These are phyloP conservation scores for Mortierella polycephala DNA, from an alignment of 371 early-diverging fungal species.

Conservation along the genomic window DNA sequence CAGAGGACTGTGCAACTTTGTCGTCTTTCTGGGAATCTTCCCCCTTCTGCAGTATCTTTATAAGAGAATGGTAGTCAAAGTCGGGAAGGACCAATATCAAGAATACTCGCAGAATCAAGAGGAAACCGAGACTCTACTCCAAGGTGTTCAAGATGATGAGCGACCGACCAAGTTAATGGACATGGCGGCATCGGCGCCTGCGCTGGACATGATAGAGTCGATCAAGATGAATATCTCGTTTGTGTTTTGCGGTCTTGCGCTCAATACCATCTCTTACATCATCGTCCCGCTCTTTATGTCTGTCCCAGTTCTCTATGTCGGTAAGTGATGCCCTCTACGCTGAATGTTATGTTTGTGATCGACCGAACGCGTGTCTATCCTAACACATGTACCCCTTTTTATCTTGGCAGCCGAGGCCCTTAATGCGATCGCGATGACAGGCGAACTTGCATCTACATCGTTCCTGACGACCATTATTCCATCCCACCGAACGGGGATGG, in stretches of 20 bases:
- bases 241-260: background rate
- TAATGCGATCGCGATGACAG: background rate
- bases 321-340: background rate
- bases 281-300: constrained; percentile 10
- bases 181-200: background rate
- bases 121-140: background rate
- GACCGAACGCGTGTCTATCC: no score
- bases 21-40: constrained; percentile 6
- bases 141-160: background rate
- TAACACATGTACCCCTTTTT: background rate
- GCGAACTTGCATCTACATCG: background rate
- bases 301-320: constrained; percentile 9
- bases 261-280: background rate
- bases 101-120: no score
- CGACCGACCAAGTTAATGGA: background rate
- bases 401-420: background rate
- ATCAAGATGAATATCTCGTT: constrained; percentile 22
- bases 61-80: background rate
- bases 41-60: constrained; percentile 16
- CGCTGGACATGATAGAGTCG: background rate
- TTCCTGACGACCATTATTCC: constrained; percentile 15
- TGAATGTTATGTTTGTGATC: no score
- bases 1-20: background rate
- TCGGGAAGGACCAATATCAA: no score
- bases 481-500: constrained; percentile 2